A percentile compares a stretch with the other conserved stretches of the same genome.
These are phyloP conservation scores for Aphelidium insulamus DNA, from an alignment of 371 early-diverging fungal species.

Conservation along the genomic window DNA sequence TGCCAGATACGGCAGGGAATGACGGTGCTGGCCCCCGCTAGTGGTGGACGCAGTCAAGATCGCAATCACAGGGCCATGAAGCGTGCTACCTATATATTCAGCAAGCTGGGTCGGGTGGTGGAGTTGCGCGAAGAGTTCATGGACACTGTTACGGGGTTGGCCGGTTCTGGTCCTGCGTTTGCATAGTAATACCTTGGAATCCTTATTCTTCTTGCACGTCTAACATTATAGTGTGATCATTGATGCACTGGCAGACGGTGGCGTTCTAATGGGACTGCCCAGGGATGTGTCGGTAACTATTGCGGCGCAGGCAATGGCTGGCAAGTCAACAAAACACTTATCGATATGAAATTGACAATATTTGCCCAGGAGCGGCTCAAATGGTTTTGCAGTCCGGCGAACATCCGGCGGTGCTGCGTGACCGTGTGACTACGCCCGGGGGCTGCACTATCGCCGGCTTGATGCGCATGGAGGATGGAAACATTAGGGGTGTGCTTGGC, in stretches of 20 bases:
- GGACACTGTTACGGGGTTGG: constrained; percentile 22
- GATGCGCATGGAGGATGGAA: constrained; percentile 27
- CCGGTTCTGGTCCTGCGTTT: constrained; percentile 26
- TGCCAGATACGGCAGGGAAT: constrained; percentile 28
- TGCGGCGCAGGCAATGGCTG: constrained; percentile 17
- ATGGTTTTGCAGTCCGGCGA: constrained; percentile 21
- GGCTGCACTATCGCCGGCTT: constrained; percentile 30
- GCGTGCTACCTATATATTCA: constrained; percentile 15
- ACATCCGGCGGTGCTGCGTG: constrained; percentile 26
- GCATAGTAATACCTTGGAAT: constrained; percentile 11
- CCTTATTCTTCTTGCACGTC: background rate
- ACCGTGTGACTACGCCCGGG: constrained; percentile 25
- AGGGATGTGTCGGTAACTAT: constrained; percentile 20
- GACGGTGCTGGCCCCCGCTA: constrained; percentile 23
- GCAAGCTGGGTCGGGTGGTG: constrained; percentile 18
- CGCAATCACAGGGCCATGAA: constrained; percentile 10
- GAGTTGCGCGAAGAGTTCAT: constrained; percentile 22
- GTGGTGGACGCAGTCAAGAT: constrained; percentile 8
- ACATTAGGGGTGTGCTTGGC: constrained; percentile 23
- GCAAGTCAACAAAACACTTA: background rate
- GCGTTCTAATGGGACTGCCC: constrained; percentile 27
- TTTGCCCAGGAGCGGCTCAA: constrained; percentile 22
- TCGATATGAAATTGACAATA: constrained; percentile 3
- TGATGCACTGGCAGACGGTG: constrained; percentile 27
- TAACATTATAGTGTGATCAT: constrained; percentile 13